Evolutionary conservation across 2,329 filamentous ascomycete genomes (phyloP).

Genomic region (Ambrosiella beaveri): DNA sequence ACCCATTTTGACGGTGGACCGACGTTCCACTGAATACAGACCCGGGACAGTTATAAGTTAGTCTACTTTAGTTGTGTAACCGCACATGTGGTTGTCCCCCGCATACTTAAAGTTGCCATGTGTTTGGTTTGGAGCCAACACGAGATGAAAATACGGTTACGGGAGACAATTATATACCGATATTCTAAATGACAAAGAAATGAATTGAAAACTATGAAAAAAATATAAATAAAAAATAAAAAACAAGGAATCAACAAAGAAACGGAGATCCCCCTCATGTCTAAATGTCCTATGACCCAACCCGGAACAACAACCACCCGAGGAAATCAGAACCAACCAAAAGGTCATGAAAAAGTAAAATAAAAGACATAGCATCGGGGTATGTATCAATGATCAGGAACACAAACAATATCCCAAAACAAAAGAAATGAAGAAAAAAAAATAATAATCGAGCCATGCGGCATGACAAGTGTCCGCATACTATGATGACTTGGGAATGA

Average conservation of each 20-base stretch:
- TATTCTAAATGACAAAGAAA: background rate
- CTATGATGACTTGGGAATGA: background rate
- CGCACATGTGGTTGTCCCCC: too few species aligned
- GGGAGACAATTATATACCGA: too few species aligned
- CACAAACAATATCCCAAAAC: background rate
- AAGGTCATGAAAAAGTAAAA: background rate
- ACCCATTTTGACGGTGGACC: too few species aligned
- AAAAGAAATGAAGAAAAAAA: background rate
- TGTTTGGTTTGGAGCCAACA: too few species aligned
- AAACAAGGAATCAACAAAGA: background rate
- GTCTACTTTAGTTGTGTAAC: background rate
- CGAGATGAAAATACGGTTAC: too few species aligned
- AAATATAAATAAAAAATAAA: background rate
- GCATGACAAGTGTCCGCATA: background rate
- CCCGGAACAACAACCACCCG: background rate
- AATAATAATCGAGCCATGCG: background rate
- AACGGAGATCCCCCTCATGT: background rate
- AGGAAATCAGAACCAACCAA: background rate
- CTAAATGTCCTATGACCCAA: background rate
- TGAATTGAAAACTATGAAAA: background rate
- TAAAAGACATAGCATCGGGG: background rate
- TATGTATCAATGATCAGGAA: slow-evolving; percentile 3
- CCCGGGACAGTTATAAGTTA: background rate
- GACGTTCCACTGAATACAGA: background rate
- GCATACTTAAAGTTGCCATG: too few species aligned